These are phyloP conservation scores for Lagenidium giganteum DNA, from an alignment of 352 stramenopile genomes.

Conservation along the genomic window DNA sequence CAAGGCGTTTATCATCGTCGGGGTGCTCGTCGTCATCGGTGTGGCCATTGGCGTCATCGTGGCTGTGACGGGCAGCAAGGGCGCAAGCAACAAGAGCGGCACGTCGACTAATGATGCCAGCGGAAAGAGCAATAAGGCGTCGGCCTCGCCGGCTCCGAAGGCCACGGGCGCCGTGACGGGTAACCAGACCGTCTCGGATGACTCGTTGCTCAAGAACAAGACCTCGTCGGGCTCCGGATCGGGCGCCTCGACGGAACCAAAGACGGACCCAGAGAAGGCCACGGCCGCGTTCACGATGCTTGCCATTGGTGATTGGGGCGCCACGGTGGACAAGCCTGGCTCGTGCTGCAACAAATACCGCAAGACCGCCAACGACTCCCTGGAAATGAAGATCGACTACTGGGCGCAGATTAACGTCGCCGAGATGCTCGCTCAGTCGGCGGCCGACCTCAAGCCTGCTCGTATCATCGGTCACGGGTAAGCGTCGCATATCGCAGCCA, in stretches of 20 bases:
- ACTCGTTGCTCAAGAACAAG: conserved; percentile 26
- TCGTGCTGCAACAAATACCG: conserved; percentile 89
- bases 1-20: conserved; percentile 68
- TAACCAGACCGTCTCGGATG: conserved; percentile 44
- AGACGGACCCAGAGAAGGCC: conserved; percentile 48
- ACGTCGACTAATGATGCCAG: background rate
- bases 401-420: conserved; percentile 82
- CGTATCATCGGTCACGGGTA: conserved; percentile 78
- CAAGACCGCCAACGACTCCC: conserved; percentile 68
- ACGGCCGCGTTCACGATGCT: conserved; percentile 63
- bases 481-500: no score
- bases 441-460: conserved; percentile 53
- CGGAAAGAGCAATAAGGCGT: conserved; percentile 7
- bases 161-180: no score
- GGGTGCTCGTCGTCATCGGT: conserved; percentile 65
- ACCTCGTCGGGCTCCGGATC: conserved; percentile 23
- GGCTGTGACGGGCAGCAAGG: conserved; percentile 33
- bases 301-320: conserved; percentile 84
- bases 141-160: conserved; percentile 2
- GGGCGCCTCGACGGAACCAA: conserved; percentile 30
- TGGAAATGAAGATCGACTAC: conserved; percentile 87
- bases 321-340: conserved; percentile 80
- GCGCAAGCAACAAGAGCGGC: conserved; percentile 22
- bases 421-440: conserved; percentile 71
- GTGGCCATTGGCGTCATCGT: conserved; percentile 61